Evolutionary conservation across 371 early-diverging fungal genomes (phyloP).

Genomic region (Umbelopsis sp.): DNA sequence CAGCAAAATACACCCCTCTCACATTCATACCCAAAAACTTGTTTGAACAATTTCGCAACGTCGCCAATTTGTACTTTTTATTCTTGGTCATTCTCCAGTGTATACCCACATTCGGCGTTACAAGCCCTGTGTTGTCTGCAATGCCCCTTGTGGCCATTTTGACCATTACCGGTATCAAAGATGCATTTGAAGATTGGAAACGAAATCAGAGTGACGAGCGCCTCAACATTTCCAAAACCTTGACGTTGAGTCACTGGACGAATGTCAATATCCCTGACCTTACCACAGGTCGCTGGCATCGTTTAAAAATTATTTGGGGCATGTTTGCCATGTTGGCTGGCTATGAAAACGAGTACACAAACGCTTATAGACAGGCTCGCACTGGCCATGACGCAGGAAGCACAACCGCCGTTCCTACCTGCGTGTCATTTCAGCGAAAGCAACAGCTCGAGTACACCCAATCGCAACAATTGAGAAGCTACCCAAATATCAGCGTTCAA

Average conservation of each 20-base stretch:
- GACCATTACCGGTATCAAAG: constrained; percentile 87
- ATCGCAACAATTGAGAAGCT: neutral
- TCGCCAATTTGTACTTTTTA: constrained; percentile 94
- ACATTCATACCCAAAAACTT: constrained; percentile 94
- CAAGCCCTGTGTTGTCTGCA: constrained; percentile 78
- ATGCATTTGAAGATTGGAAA: constrained; percentile 92
- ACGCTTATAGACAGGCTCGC: neutral
- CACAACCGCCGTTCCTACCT: neutral
- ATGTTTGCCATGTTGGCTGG: constrained; percentile 37
- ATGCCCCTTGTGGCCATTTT: constrained; percentile 86
- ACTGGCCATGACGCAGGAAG: neutral
- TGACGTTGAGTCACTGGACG: constrained; percentile 54
- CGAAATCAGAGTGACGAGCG: constrained; percentile 82
- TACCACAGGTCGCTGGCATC: constrained; percentile 28
- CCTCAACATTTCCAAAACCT: constrained; percentile 64
- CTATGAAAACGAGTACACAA: constrained; percentile 23
- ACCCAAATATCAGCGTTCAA: neutral
- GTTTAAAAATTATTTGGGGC: constrained; percentile 31
- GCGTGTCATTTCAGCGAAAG: neutral
- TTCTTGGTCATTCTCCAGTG: constrained; percentile 84
- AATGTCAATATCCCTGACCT: constrained; percentile 53
- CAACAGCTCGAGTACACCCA: constrained; percentile 6
- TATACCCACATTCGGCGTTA: constrained; percentile 72
- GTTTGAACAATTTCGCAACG: constrained; percentile 88
- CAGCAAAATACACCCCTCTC: constrained; percentile 82